Percentiles rank a stretch among this genome's conserved stretches.
Conservation (phyloP, 108 stramenopile genomes). For the Fistulifera pelliculosa region DNA sequence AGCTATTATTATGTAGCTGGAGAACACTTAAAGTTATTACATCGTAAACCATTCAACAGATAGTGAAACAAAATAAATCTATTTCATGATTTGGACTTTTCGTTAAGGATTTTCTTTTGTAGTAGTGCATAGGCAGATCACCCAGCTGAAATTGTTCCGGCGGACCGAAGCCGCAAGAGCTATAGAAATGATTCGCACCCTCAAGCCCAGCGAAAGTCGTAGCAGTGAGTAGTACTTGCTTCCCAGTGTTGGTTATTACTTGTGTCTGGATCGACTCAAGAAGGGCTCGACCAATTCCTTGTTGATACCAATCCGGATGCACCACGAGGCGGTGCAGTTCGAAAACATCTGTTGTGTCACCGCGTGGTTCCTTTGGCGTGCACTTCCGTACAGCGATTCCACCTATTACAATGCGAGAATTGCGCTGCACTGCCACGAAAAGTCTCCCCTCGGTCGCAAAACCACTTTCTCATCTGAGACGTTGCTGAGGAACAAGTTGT, state of each 20-base stretch:
- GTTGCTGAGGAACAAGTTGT: not conserved
- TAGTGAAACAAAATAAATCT: too few species aligned
- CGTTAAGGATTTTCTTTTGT: too few species aligned
- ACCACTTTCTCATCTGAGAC: conserved; percentile 1
- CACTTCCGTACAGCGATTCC: conserved; percentile 46
- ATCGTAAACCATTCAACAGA: too few species aligned
- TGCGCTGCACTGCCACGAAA: conserved; percentile 12
- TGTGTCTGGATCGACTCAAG: conserved; percentile 25
- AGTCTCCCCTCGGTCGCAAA: conserved; percentile 4
- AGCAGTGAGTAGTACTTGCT: conserved; percentile 22
- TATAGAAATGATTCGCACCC: conserved; percentile 41
- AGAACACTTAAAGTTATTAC: too few species aligned
- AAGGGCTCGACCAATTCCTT: conserved; percentile 45
- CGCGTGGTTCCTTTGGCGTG: conserved; percentile 8
- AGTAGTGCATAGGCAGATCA: too few species aligned
- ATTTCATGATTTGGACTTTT: too few species aligned
- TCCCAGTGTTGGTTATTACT: not conserved
- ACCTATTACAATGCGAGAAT: conserved; percentile 31
- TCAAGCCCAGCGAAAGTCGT: conserved; percentile 38
- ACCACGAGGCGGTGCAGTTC: conserved; percentile 64
- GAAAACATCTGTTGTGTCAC: conserved; percentile 15
- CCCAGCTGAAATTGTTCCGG: too few species aligned
- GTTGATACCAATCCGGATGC: conserved; percentile 31
- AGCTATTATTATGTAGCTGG: too few species aligned
- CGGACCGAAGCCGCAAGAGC: conserved; percentile 26